Conservation (phyloP, 2,329 filamentous ascomycete genomes). For the Sordariomycetes sp. region DNA sequence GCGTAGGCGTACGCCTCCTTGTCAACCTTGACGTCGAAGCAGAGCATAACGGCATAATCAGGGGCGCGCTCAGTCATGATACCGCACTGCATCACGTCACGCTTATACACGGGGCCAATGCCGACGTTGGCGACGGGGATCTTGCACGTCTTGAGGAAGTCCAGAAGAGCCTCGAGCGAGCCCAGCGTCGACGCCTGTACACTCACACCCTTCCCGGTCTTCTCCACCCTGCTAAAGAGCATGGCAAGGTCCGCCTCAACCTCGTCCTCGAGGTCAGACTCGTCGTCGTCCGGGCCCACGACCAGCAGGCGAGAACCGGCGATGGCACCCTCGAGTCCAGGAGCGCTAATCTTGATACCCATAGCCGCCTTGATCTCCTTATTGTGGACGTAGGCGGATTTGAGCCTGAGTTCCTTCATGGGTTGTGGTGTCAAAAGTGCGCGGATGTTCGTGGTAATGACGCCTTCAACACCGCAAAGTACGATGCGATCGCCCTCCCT, state of each 20-base stretch:
- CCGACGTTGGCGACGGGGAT: slow-evolving; percentile 96
- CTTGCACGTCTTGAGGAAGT: slow-evolving; percentile 92
- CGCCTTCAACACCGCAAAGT: slow-evolving; percentile 89
- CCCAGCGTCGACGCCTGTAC: slow-evolving; percentile 96
- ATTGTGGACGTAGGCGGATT: slow-evolving; percentile 95
- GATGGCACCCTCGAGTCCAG: slow-evolving; percentile 90
- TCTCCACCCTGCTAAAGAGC: slow-evolving; percentile 82
- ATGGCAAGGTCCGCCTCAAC: slow-evolving; percentile 90
- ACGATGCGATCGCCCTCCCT: slow-evolving; percentile 91
- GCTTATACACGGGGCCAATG: slow-evolving; percentile 95
- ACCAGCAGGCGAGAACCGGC: slow-evolving; percentile 91
- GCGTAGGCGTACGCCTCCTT: slow-evolving; percentile 88
- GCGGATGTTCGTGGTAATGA: slow-evolving; percentile 89
- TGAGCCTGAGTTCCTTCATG: slow-evolving; percentile 86
- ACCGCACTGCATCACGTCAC: slow-evolving; percentile 89
- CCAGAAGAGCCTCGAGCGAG: slow-evolving; percentile 87
- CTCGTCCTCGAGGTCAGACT: slow-evolving; percentile 92
- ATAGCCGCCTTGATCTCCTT: slow-evolving; percentile 97
- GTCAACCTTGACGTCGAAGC: slow-evolving; percentile 98
- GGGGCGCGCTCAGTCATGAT: slow-evolving; percentile 94
- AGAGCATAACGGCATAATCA: slow-evolving; percentile 97
- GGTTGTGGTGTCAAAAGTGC: slow-evolving; percentile 87
- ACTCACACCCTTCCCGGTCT: slow-evolving; percentile 83
- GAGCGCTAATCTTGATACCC: slow-evolving; percentile 97
- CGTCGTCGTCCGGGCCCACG: slow-evolving; percentile 87